Percentiles rank a stretch among this genome's conserved stretches.
phyloP scores from a whole-genome alignment of 1,284 basidiomycete genomes.

The Apiotrichum brassicae region DNA sequence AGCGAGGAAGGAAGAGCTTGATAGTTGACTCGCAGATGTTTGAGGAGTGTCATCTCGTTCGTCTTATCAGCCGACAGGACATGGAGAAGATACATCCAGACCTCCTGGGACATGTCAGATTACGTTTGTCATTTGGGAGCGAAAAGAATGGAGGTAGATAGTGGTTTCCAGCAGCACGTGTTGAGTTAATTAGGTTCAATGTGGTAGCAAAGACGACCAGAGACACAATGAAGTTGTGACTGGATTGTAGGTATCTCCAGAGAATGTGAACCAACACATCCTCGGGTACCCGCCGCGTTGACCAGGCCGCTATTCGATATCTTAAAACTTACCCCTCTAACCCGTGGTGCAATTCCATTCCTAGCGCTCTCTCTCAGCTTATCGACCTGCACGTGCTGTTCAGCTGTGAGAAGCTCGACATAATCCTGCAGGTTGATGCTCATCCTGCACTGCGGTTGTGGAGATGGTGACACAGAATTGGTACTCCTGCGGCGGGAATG shows the following conservation, averaged over 20 bases:
- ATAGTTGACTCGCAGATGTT: slow-evolving; percentile 31
- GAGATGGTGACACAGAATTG: too few relatives aligned
- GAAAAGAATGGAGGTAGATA: too few relatives aligned
- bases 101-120: slow-evolving; percentile 28
- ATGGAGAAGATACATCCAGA: slow-evolving; percentile 46
- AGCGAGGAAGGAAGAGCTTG: slow-evolving; percentile 25
- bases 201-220: too few relatives aligned
- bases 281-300: too few relatives aligned
- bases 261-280: background rate
- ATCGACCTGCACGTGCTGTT: slow-evolving; percentile 42
- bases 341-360: slow-evolving; percentile 38
- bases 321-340: slow-evolving; percentile 38
- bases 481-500: too few relatives aligned
- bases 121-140: too few relatives aligned
- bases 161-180: too few relatives aligned
- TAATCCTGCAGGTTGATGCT: slow-evolving; percentile 37
- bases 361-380: slow-evolving; percentile 42
- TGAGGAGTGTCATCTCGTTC: slow-evolving; percentile 37
- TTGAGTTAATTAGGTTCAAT: too few relatives aligned
- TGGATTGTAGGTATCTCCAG: background rate
- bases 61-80: slow-evolving; percentile 43
- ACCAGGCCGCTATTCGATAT: too few relatives aligned
- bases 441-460: too few relatives aligned
- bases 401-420: slow-evolving; percentile 40
- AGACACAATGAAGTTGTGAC: too few relatives aligned